Conservation (phyloP, 495 filamentous ascomycete species). For the Penicillium pulvis region DNA sequence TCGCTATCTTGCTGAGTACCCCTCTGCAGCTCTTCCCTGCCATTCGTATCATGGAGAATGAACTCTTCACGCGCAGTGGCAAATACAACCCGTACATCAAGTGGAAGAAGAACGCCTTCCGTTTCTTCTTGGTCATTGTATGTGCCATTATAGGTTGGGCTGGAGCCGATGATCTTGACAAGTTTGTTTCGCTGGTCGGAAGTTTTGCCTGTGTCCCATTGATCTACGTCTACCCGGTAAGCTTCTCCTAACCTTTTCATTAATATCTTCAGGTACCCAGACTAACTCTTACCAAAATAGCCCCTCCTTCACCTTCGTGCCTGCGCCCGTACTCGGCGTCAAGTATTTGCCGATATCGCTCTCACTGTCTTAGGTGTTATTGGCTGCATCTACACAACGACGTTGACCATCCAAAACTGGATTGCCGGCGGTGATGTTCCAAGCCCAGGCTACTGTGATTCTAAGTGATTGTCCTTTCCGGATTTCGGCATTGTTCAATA, state of each 20-base stretch:
- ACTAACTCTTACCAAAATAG: slow-evolving; percentile 40
- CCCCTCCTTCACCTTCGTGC: slow-evolving; percentile 85
- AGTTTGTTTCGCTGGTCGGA: slow-evolving; percentile 93
- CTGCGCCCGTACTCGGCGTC: slow-evolving; percentile 64
- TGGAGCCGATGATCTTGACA: slow-evolving; percentile 91
- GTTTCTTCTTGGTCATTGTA: slow-evolving; percentile 84
- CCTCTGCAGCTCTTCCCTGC: slow-evolving; percentile 96
- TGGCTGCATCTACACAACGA: slow-evolving; percentile 89
- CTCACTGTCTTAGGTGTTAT: slow-evolving; percentile 80
- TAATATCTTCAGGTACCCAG: background rate
- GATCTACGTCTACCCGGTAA: slow-evolving; percentile 96
- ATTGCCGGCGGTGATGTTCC: slow-evolving; percentile 43
- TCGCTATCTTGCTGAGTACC: slow-evolving; percentile 91
- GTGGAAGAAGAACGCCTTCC: slow-evolving; percentile 97
- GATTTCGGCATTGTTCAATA: slow-evolving; percentile 2
- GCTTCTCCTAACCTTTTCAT: slow-evolving; percentile 31
- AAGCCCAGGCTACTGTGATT: slow-evolving; percentile 64
- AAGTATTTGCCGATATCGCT: slow-evolving; percentile 67
- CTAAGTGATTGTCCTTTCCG: slow-evolving; percentile 20
- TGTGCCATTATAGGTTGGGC: slow-evolving; percentile 89
- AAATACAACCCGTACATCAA: slow-evolving; percentile 97
- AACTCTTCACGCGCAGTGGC: slow-evolving; percentile 77
- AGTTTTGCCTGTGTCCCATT: slow-evolving; percentile 97
- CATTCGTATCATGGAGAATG: slow-evolving; percentile 73
- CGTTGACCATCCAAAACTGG: slow-evolving; percentile 84